Base-by-base conservation (phyloP, 352 stramenopile genomes). In the Globisporangium rhizosaccharum region DNA sequence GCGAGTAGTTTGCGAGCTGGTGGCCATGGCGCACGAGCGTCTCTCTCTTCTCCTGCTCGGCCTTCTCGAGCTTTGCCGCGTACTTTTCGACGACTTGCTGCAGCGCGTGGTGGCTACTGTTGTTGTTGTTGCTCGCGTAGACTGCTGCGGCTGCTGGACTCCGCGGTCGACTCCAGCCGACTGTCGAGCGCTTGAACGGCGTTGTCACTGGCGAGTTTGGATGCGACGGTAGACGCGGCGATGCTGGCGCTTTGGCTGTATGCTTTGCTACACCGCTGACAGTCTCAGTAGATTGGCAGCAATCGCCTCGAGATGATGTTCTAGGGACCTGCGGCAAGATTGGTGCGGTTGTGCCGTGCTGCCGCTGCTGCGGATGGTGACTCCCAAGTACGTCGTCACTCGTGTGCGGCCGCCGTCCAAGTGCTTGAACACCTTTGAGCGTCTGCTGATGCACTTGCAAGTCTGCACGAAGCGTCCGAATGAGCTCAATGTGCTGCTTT, bases 1-100 rank as follows among this genome's bases (percentile, higher is more conserved):
- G 77, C 0, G 76, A 83, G 23, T 87, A 92, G 42, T 82, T 88
- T 12, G 79, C 71, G 6, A 88, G 60, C 63, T 92, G 79, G 30
- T 87, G 72, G 3, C 72, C 65, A n/a, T 90, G 78, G 0, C 81
- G 75, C 0, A 61, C 52, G 10, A 72, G 57, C 2, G 74, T 45
- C 3, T 82, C 67, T 26, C 79, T 75, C 15, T 79, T 84, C 15
- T 88, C 79, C 8, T 75, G 63, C 51, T 90, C 82, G 3, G 51
- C 54, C 25, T 77, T 77, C 44, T 77, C 66, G 8, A 86, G 57
- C 49, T 71, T 76, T 2, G 56, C 49, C 1, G 33, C 48, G 45
- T 68, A 71, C 30, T 70, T 65, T 33, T 79, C 67, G 2, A 66
- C n/a, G 17, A 72, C 20, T 37, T 64, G 53, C 25, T 66, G 61